phyloP scores from a whole-genome alignment of 345 rosid species.

The Viola odorata region DNA sequence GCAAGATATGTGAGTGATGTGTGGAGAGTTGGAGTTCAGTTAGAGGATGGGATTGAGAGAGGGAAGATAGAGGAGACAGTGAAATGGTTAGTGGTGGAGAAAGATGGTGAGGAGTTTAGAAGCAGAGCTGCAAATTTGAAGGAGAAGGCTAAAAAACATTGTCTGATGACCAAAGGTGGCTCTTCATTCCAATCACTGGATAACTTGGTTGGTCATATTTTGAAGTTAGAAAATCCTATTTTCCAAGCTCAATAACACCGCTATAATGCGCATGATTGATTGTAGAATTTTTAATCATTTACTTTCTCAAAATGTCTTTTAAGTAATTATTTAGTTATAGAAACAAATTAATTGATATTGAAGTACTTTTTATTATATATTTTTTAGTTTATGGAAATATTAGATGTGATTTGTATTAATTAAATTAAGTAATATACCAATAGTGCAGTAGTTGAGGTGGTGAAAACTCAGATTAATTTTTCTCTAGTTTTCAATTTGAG shows the following conservation, averaged over 20 bases:
- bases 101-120: conserved; percentile 9
- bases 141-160: conserved; percentile 1
- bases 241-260: not conserved
- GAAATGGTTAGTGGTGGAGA: conserved; percentile 8
- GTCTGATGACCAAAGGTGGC: conserved; percentile 3
- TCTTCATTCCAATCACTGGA: conserved; percentile 7
- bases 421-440: too few species aligned
- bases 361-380: too few species aligned
- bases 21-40: conserved; percentile 12
- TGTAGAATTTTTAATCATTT: too few species aligned
- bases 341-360: too few species aligned
- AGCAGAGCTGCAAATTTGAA: not conserved
- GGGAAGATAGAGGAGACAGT: conserved; percentile 1
- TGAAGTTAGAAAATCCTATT: not conserved
- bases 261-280: not conserved
- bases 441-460: too few species aligned
- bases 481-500: too few species aligned
- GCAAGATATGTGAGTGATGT: conserved; percentile 18
- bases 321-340: too few species aligned
- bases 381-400: too few species aligned
- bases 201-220: conserved; percentile 7
- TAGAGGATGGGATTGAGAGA: conserved; percentile 8
- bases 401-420: too few species aligned
- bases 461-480: too few species aligned
- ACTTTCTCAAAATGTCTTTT: too few species aligned